Evolutionary conservation across 192 early-diverging fungal species (phyloP).

Genomic region (Neocallimastix lanati): DNA sequence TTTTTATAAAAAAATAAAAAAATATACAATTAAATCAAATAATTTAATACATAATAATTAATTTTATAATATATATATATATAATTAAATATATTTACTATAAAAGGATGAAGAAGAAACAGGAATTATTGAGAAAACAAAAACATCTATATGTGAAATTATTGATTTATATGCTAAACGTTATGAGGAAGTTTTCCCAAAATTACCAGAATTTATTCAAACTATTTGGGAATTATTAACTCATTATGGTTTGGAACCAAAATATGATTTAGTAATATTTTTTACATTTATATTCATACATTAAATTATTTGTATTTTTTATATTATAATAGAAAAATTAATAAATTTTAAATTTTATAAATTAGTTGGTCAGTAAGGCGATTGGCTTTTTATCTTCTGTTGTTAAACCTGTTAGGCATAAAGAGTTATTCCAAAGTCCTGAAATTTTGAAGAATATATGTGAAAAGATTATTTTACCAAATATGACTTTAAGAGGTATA

Average conservation of each 20-base stretch:
- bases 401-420: slow-evolving; percentile 52
- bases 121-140: slow-evolving; percentile 69
- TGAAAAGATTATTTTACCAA: slow-evolving; percentile 79
- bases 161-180: slow-evolving; percentile 71
- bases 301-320: too few species aligned
- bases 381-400: slow-evolving; percentile 79
- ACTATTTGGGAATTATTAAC: slow-evolving; percentile 78
- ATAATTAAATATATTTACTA: too few species aligned
- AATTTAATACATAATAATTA: too few species aligned
- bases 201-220: slow-evolving; percentile 65
- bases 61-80: too few species aligned
- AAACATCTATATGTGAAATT: slow-evolving; percentile 85
- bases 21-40: too few species aligned
- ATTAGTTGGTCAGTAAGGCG: slow-evolving; percentile 67
- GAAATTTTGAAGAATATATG: slow-evolving; percentile 66
- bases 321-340: too few species aligned
- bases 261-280: slow-evolving; percentile 54
- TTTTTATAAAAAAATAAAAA: neutral
- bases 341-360: too few species aligned
- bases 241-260: slow-evolving; percentile 41
- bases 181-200: slow-evolving; percentile 74
- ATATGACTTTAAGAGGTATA: slow-evolving; percentile 62
- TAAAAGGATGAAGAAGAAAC: slow-evolving; percentile 64
- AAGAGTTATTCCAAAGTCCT: slow-evolving; percentile 47
- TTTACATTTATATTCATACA: too few species aligned